Evolutionary conservation across 2,329 filamentous ascomycete species (phyloP).

Genomic region (Aspergillus tamarii): DNA sequence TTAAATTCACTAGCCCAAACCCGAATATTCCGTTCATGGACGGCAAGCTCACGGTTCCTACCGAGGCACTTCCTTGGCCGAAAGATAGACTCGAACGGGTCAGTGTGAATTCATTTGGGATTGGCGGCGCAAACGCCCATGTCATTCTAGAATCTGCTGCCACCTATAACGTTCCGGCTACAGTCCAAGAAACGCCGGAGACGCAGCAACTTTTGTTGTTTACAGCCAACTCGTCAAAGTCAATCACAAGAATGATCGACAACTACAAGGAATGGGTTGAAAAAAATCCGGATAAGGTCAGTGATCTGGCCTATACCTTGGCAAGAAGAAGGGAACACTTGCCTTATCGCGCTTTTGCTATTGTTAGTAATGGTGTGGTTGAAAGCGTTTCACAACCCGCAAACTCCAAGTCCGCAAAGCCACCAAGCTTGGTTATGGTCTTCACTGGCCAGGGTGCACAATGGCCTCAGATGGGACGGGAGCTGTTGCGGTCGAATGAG

Average conservation of each 20-base stretch:
- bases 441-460: conserved; percentile 51
- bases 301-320: not conserved
- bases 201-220: not conserved
- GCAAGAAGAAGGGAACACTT: not conserved
- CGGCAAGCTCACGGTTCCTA: conserved; percentile 10
- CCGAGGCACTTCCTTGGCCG: conserved; percentile 23
- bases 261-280: not conserved
- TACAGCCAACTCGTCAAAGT: not conserved
- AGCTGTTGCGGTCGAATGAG: conserved; percentile 30
- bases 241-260: not conserved
- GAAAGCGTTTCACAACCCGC: too few species aligned
- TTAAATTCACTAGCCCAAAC: conserved; percentile 28
- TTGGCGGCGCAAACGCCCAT: conserved; percentile 20
- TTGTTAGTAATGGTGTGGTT: too few species aligned
- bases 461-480: conserved; percentile 46
- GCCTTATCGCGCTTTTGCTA: not conserved
- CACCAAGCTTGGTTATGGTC: not conserved
- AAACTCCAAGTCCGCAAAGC: too few species aligned
- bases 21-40: conserved; percentile 21
- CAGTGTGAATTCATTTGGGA: conserved; percentile 34
- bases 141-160: not conserved
- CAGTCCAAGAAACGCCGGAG: not conserved
- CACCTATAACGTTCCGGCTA: too few species aligned
- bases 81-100: conserved; percentile 17
- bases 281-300: not conserved